Conservation (phyloP, 345 rosid species). For the Gossypium stocksii region DNA sequence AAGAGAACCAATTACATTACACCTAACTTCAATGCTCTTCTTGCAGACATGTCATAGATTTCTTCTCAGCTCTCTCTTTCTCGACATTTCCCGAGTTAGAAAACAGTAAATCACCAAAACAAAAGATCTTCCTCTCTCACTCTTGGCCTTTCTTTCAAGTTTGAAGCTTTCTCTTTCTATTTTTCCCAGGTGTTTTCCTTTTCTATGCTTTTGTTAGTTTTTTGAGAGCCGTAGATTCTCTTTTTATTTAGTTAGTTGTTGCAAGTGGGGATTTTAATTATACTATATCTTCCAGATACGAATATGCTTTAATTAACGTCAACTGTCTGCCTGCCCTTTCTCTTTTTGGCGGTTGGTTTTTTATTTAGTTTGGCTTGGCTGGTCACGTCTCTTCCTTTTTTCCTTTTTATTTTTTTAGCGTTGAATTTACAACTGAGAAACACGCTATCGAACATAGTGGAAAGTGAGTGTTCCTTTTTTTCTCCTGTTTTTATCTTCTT, state of each 20-base stretch:
- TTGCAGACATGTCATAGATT: constrained; percentile 20
- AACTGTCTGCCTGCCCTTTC: constrained; percentile 6
- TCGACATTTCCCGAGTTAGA: too few species aligned
- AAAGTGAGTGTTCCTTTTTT: neutral
- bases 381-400: constrained; percentile 1
- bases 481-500: neutral
- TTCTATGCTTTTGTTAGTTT: neutral
- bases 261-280: neutral
- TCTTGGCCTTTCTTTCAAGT: neutral
- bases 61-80: too few species aligned
- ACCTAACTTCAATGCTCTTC: neutral
- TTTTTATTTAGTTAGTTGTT: neutral
- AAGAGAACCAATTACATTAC: neutral
- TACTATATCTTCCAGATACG: constrained; percentile 3
- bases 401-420: neutral
- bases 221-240: neutral
- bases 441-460: neutral
- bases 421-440: constrained; percentile 9
- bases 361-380: constrained; percentile 10
- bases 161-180: too few species aligned
- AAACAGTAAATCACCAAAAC: too few species aligned
- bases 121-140: neutral
- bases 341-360: constrained; percentile 16
- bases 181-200: neutral
- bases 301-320: constrained; percentile 29